Evolutionary conservation across 2,329 filamentous ascomycete genomes (phyloP), one percentile per base, ranked within the genome.

Genomic region (Microsporum canis): DNA sequence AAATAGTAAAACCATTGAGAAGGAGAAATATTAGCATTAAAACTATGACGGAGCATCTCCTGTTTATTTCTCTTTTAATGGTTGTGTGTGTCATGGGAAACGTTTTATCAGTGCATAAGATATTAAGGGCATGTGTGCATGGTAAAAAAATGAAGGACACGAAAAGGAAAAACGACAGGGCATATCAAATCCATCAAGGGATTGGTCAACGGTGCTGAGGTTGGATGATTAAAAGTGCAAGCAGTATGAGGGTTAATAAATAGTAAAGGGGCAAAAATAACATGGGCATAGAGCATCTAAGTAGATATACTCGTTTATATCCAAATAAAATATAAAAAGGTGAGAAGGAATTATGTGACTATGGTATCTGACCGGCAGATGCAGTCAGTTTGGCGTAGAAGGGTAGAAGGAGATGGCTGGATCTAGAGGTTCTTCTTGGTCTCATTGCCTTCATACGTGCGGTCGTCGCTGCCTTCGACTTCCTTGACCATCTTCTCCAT

Each of bases 401-500:
- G 57, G 14, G 23, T 33, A 31, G 39, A 33, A 45, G 41, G 17
- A 6, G 41, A 17, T n/a, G 41, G 17, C 17, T 6, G 41, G 17
- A 45, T 17, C 56, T 67, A 77, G 58, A 73, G 62, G 17, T 69
- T 65, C 66, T 77, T 77, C 66, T 75, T 75, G 61, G 65, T 69
- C 39, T 68, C 61, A 23, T 66, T 67, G 8, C 70, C 64, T 31
- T 70, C 61, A 62, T 79, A 79, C n/a, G 69, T 70, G 62, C 77
- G 71, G 61, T 79, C 77, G 67, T 79, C 77, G 2, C 76, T 71
- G 8, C 83, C 84, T 71, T 87, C 84, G 2, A 96, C 88, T 70
- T 89, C 82, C 72, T 85, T 81, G 62, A 91, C 84, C 65, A 91
- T 85, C 68, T 78, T 78, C 74, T 94, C 89, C 79, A 90, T 89